Conservation (phyloP, 495 filamentous ascomycete species). For the Physcia stellaris region DNA sequence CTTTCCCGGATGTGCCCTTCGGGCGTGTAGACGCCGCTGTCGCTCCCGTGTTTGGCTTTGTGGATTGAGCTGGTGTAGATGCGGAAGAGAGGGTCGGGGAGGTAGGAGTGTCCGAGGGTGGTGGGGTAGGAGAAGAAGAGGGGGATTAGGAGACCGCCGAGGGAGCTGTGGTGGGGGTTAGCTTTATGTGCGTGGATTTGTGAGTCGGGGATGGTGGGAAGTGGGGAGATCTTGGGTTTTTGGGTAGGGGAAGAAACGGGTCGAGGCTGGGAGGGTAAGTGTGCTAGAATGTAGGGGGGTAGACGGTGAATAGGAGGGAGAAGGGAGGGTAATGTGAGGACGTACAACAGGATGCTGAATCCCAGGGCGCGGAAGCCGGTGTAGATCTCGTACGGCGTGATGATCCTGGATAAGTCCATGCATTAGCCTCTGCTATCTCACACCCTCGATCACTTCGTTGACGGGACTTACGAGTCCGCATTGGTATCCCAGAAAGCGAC, state of each 20-base stretch:
- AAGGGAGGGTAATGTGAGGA: too few species aligned
- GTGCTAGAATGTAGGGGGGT: too few species aligned
- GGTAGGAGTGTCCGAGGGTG: conserved; percentile 13
- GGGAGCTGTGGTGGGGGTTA: too few species aligned
- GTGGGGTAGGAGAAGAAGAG: conserved; percentile 38
- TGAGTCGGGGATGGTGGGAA: too few species aligned
- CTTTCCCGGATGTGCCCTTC: conserved; percentile 42
- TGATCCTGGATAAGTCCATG: conserved; percentile 21
- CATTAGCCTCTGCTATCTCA: not conserved
- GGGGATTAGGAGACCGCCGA: conserved; percentile 34
- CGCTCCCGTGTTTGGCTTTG: conserved; percentile 45
- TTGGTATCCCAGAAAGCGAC: conserved; percentile 39
- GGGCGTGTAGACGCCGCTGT: conserved; percentile 35
- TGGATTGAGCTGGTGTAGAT: conserved; percentile 35
- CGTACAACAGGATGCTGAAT: conserved; percentile 34
- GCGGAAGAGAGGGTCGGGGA: conserved; percentile 39
- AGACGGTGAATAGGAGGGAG: too few species aligned
- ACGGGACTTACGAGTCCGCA: conserved; percentile 18
- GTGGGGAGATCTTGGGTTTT: too few species aligned
- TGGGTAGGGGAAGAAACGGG: too few species aligned
- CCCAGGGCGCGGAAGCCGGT: conserved; percentile 37
- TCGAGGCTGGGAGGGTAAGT: too few species aligned
- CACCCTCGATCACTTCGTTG: too few species aligned
- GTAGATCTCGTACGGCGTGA: conserved; percentile 39
- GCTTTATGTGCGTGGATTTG: too few species aligned